A percentile compares a stretch with the other conserved stretches of the same genome.
These are phyloP conservation scores for Colletotrichum coccodes DNA, from an alignment of 2,329 filamentous ascomycete genomes.

Conservation along the genomic window DNA sequence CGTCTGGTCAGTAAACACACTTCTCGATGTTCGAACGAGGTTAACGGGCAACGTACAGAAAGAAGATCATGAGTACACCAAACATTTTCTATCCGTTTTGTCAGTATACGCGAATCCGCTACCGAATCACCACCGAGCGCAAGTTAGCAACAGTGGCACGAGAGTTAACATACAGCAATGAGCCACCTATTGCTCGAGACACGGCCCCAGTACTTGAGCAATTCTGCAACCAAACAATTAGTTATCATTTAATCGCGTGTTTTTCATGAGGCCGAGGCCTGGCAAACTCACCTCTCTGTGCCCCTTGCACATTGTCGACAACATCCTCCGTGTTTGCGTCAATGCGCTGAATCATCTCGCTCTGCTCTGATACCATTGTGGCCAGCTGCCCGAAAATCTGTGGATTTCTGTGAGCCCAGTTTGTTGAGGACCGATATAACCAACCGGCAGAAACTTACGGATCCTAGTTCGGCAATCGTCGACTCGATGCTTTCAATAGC, in stretches of 20 bases:
- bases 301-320: conserved; percentile 97
- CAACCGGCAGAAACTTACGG: conserved; percentile 39
- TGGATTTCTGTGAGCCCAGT: background rate
- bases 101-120: conserved; percentile 2
- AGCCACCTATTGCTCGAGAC: conserved; percentile 97
- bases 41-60: conserved; percentile 61
- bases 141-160: background rate
- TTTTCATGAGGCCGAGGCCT: background rate
- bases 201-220: conserved; percentile 96
- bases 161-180: conserved; percentile 64
- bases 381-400: conserved; percentile 91
- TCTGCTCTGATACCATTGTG: conserved; percentile 96
- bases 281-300: conserved; percentile 68
- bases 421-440: conserved; percentile 40
- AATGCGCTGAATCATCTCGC: conserved; percentile 96
- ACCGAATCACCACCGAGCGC: background rate
- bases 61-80: conserved; percentile 95
- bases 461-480: conserved; percentile 90
- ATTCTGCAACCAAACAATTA: conserved; percentile 57
- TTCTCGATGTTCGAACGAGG: conserved; percentile 31
- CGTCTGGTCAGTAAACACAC: conserved; percentile 15
- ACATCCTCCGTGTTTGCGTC: conserved; percentile 98
- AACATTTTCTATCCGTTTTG: conserved; percentile 65
- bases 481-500: conserved; percentile 97
- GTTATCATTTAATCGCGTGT: background rate